A percentile compares a stretch with the other conserved stretches of the same genome.
These are phyloP conservation scores for Xylariaceae sp. DNA, from an alignment of 2,329 filamentous ascomycete genomes.

Conservation along the genomic window DNA sequence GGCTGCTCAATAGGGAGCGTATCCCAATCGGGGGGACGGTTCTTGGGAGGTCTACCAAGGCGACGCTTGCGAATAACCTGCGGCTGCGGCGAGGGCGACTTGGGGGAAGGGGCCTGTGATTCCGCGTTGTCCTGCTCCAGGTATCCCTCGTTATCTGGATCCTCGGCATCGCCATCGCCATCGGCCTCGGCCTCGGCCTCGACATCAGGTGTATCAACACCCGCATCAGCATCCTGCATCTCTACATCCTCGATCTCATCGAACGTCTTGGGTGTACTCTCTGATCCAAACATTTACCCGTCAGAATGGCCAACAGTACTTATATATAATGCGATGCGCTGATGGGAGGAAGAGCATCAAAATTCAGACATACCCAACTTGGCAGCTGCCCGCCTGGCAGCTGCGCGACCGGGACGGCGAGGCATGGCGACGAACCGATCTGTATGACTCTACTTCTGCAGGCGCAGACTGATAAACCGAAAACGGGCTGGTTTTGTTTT, in stretches of 20 bases:
- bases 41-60: slow-evolving; percentile 82
- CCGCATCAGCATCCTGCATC: slow-evolving; percentile 45
- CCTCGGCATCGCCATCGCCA: slow-evolving; percentile 30
- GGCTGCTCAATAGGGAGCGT: slow-evolving; percentile 50
- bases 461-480: not conserved
- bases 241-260: slow-evolving; percentile 46
- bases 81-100: slow-evolving; percentile 52
- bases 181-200: slow-evolving; percentile 23
- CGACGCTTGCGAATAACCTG: slow-evolving; percentile 68
- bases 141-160: slow-evolving; percentile 39
- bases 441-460: not conserved
- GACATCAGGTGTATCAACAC: slow-evolving; percentile 26
- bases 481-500: not conserved
- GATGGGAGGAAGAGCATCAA: not conserved
- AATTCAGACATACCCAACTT: slow-evolving; percentile 36
- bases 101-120: slow-evolving; percentile 38
- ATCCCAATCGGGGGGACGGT: slow-evolving; percentile 75
- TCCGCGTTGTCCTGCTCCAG: slow-evolving; percentile 32
- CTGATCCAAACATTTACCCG: slow-evolving; percentile 28
- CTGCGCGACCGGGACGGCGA: slow-evolving; percentile 40
- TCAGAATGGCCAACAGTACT: not conserved
- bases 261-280: slow-evolving; percentile 45
- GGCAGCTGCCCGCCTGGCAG: slow-evolving; percentile 40
- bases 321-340: no score
- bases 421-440: slow-evolving; percentile 24